phyloP scores from a whole-genome alignment of 225 moss, liverwort and hornwort genomes.

The Physcomitrium patens region DNA sequence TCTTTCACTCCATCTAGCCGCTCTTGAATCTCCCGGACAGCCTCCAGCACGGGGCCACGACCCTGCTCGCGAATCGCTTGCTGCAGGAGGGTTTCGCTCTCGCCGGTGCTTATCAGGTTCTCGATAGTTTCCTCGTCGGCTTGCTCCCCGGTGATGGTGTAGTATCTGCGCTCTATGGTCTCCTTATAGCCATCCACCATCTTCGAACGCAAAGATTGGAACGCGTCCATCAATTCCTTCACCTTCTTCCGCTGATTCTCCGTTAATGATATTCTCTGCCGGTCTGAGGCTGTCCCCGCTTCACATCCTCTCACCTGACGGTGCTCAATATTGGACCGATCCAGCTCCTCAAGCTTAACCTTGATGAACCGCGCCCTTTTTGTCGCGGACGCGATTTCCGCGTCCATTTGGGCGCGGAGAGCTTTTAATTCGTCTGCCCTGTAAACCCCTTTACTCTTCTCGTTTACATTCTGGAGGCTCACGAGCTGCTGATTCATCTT shows the following conservation, averaged over 20 bases:
- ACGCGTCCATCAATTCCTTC: constrained; percentile 52
- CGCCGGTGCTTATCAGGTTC: constrained; percentile 57
- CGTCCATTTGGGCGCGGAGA: constrained; percentile 44
- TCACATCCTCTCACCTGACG: constrained; percentile 44
- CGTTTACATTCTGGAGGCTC: constrained; percentile 35
- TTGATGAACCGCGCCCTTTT: constrained; percentile 48
- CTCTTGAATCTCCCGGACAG: constrained; percentile 54
- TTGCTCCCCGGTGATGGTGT: constrained; percentile 48
- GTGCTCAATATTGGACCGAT: constrained; percentile 37
- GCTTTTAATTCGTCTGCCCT: constrained; percentile 35
- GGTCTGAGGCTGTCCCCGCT: constrained; percentile 47
- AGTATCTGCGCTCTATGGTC: constrained; percentile 52
- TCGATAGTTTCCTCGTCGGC: constrained; percentile 60
- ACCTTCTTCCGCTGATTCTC: constrained; percentile 56
- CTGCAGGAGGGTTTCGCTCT: constrained; percentile 57
- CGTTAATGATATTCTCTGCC: constrained; percentile 43
- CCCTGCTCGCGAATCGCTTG: constrained; percentile 57
- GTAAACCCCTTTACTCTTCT: constrained; percentile 45
- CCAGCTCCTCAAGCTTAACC: constrained; percentile 47
- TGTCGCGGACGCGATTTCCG: constrained; percentile 36
- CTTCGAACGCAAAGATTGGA: constrained; percentile 38
- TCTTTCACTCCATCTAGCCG: constrained; percentile 50
- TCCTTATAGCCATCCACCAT: constrained; percentile 49
- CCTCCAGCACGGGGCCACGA: constrained; percentile 47
- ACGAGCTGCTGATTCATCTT: constrained; percentile 33